Conservation (phyloP, 2,329 filamentous ascomycete genomes). For the Fusarium pseudonygamai region DNA sequence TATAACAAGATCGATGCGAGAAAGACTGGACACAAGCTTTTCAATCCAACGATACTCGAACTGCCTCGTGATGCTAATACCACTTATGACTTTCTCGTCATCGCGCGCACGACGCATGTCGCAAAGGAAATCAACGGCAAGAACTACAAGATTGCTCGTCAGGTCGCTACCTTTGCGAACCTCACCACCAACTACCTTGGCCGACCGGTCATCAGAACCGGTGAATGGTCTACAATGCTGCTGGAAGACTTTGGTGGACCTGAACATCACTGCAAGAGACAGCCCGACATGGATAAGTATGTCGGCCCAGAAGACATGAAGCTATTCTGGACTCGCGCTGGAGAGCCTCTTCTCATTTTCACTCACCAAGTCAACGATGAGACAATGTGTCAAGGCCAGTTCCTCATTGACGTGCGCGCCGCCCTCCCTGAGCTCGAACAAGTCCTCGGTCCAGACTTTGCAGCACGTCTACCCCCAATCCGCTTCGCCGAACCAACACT, state of each 20-base stretch:
- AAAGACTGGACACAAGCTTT: constrained; percentile 21
- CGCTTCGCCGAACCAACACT: constrained; percentile 20
- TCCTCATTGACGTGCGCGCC: constrained; percentile 33
- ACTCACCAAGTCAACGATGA: constrained; percentile 34
- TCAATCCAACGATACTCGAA: constrained; percentile 33
- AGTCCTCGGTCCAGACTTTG: constrained; percentile 14
- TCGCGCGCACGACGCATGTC: constrained; percentile 21
- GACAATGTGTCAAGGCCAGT: constrained; percentile 32
- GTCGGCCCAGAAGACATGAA: constrained; percentile 37
- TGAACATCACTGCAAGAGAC: constrained; percentile 28
- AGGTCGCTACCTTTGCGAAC: constrained; percentile 30
- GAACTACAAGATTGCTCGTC: constrained; percentile 21
- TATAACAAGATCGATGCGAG: constrained; percentile 26
- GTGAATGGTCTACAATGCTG: constrained; percentile 24
- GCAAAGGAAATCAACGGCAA: constrained; percentile 13
- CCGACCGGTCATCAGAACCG: constrained; percentile 5
- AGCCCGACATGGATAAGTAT: constrained; percentile 34
- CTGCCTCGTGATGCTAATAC: constrained; percentile 13
- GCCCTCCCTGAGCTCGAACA: constrained; percentile 26
- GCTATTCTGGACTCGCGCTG: constrained; percentile 35
- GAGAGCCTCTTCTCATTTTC: constrained; percentile 35
- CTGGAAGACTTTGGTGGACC: constrained; percentile 27
- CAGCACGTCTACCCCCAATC: constrained; percentile 11
- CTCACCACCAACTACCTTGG: constrained; percentile 15
- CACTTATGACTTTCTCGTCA: constrained; percentile 30